A percentile compares a stretch with the other conserved stretches of the same genome.
These are phyloP conservation scores for Dryadomyces quercus-mongolicae DNA, from an alignment of 2,329 filamentous ascomycete species.

Conservation along the genomic window DNA sequence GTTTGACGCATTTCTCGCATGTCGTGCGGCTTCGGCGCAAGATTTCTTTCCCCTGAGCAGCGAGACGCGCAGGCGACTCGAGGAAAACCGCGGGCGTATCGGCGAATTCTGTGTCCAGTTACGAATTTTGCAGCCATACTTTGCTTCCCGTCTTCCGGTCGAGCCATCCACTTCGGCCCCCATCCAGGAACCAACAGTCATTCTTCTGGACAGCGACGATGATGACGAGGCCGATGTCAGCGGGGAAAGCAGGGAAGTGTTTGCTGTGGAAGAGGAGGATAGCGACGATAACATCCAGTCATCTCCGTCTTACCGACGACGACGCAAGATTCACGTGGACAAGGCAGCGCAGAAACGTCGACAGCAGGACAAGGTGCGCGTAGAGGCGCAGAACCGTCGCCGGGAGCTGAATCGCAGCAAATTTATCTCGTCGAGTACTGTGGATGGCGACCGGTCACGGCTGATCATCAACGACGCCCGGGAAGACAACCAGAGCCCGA, in stretches of 20 bases:
- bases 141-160: background rate
- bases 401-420: slow-evolving; percentile 31
- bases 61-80: slow-evolving; percentile 5
- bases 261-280: slow-evolving; percentile 6
- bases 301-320: slow-evolving; percentile 29
- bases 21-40: slow-evolving; percentile 2
- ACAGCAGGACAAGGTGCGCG: slow-evolving; percentile 39
- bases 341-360: slow-evolving; percentile 40
- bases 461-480: slow-evolving; percentile 59
- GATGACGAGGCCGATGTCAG: slow-evolving; percentile 1
- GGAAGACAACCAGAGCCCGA: slow-evolving; percentile 42
- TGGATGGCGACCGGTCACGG: slow-evolving; percentile 30
- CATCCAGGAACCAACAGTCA: background rate
- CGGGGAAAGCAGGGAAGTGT: too few species aligned
- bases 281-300: slow-evolving; percentile 5
- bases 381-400: slow-evolving; percentile 41
- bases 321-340: slow-evolving; percentile 34
- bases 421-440: slow-evolving; percentile 29
- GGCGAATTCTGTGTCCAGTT: slow-evolving; percentile 13
- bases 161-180: too few species aligned
- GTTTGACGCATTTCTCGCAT: slow-evolving; percentile 14
- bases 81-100: slow-evolving; percentile 6
- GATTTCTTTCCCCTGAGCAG: slow-evolving; percentile 1
- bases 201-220: background rate
- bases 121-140: slow-evolving; percentile 11